These are phyloP conservation scores for Lotus japonicus DNA, from an alignment of 306 rosid genomes.

Conservation along the genomic window DNA sequence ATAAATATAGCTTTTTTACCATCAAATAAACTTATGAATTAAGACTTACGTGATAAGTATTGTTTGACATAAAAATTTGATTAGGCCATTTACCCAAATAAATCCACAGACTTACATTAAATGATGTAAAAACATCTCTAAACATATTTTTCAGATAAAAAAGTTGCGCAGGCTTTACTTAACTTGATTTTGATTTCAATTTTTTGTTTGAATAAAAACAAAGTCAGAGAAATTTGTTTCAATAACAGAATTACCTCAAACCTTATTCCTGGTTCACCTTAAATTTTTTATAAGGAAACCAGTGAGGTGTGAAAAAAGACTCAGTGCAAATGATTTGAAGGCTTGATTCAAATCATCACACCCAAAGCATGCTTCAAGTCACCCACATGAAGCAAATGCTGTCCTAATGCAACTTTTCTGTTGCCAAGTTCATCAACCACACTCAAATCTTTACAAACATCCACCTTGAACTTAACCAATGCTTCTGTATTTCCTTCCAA, in stretches of 20 bases:
- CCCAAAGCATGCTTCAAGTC: constrained; percentile 59
- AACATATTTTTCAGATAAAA: no score
- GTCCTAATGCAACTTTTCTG: constrained; percentile 71
- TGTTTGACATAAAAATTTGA: no score
- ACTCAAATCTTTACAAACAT: constrained; percentile 85
- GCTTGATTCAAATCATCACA: constrained; percentile 55
- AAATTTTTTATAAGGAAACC: constrained; percentile 5
- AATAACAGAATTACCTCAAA: background rate
- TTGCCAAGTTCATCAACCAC: constrained; percentile 81
- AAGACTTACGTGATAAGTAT: no score
- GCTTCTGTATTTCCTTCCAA: constrained; percentile 40
- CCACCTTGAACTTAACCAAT: constrained; percentile 58
- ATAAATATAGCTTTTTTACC: no score
- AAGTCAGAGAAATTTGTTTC: constrained; percentile 20
- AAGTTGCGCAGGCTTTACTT: no score
- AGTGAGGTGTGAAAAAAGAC: background rate
- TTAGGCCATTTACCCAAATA: no score
- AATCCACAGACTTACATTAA: no score
- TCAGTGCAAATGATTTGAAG: constrained; percentile 28
- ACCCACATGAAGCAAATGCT: constrained; percentile 77
- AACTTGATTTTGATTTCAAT: no score
- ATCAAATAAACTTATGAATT: no score
- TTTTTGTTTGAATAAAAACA: background rate
- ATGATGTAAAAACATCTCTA: no score
- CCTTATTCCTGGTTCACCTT: background rate